Conservation (phyloP, 2,329 filamentous ascomycete species). For the Neurospora crassa region DNA sequence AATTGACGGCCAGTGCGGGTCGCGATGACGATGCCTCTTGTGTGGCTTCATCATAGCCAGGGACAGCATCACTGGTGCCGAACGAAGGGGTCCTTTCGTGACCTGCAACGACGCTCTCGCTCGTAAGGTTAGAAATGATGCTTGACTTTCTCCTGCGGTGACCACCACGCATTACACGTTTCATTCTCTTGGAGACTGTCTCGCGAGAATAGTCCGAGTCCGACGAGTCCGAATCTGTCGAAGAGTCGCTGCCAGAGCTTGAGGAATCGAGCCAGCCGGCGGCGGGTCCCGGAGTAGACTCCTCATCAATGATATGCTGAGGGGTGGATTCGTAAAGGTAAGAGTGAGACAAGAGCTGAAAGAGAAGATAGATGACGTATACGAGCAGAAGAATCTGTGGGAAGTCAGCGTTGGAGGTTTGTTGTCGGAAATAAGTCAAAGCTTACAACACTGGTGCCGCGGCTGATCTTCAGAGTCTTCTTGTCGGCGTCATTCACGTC, state of each 20-base stretch:
- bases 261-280: conserved; percentile 73
- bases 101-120: conserved; percentile 37
- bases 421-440: not conserved
- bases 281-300: conserved; percentile 75
- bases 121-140: conserved; percentile 37
- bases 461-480: conserved; percentile 73
- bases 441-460: conserved; percentile 76
- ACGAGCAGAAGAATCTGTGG: conserved; percentile 63
- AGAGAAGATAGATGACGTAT: conserved; percentile 75
- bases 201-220: conserved; percentile 49
- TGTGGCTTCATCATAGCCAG: conserved; percentile 27
- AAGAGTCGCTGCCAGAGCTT: conserved; percentile 43
- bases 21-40: conserved; percentile 30
- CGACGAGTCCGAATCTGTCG: conserved; percentile 59
- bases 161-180: conserved; percentile 57
- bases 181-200: conserved; percentile 67
- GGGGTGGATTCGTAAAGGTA: conserved; percentile 91
- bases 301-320: conserved; percentile 86
- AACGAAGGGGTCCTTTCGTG: conserved; percentile 32
- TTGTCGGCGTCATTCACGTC: conserved; percentile 52
- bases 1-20: conserved; percentile 14
- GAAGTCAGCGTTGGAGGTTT: conserved; percentile 14
- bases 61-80: conserved; percentile 26
- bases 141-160: conserved; percentile 70
- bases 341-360: conserved; percentile 84